Conservation (phyloP, 2,329 filamentous ascomycete genomes). For the Knoxdaviesia capensis region DNA sequence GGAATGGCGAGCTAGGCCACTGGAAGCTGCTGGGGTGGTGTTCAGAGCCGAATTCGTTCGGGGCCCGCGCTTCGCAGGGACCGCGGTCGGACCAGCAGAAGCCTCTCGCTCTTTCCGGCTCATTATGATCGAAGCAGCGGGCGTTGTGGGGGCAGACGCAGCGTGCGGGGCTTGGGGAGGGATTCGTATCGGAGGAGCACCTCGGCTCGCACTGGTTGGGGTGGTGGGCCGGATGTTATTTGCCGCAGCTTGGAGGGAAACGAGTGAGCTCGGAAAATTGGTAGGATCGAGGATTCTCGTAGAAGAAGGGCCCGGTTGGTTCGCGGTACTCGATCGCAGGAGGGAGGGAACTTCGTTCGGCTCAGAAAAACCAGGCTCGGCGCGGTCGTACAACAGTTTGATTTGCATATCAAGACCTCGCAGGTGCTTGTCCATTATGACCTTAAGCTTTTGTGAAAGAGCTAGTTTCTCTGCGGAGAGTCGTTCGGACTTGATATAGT, state of each 20-base stretch:
- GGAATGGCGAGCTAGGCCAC: slow-evolving; percentile 38
- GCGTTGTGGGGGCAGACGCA: slow-evolving; percentile 37
- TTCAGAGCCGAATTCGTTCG: slow-evolving; percentile 26
- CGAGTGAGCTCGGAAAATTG: too few relatives aligned
- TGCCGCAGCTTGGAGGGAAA: too few relatives aligned
- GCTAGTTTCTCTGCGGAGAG: slow-evolving; percentile 58
- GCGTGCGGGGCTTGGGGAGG: slow-evolving; percentile 24
- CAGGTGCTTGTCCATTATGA: slow-evolving; percentile 40
- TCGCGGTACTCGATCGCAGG: slow-evolving; percentile 35
- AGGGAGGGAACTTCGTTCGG: slow-evolving; percentile 43
- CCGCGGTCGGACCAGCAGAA: slow-evolving; percentile 33
- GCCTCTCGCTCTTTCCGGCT: slow-evolving; percentile 33
- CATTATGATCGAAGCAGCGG: slow-evolving; percentile 38
- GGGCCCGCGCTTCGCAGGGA: slow-evolving; percentile 29
- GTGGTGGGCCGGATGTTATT: slow-evolving; percentile 8
- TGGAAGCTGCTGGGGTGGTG: slow-evolving; percentile 29
- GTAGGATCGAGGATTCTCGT: too few relatives aligned
- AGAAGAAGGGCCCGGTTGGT: slow-evolving; percentile 15
- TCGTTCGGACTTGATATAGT: slow-evolving; percentile 46
- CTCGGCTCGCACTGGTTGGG: slow-evolving; percentile 16
- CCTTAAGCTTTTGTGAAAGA: slow-evolving; percentile 42
- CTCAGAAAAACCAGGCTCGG: slow-evolving; percentile 39
- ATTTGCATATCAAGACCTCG: slow-evolving; percentile 42
- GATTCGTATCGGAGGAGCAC: slow-evolving; percentile 21
- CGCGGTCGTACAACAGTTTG: slow-evolving; percentile 38